Evolutionary conservation across 768 basidiomycete genomes (phyloP), one percentile per base, ranked within the genome.

Genomic region (Boletus pseudopeckii): DNA sequence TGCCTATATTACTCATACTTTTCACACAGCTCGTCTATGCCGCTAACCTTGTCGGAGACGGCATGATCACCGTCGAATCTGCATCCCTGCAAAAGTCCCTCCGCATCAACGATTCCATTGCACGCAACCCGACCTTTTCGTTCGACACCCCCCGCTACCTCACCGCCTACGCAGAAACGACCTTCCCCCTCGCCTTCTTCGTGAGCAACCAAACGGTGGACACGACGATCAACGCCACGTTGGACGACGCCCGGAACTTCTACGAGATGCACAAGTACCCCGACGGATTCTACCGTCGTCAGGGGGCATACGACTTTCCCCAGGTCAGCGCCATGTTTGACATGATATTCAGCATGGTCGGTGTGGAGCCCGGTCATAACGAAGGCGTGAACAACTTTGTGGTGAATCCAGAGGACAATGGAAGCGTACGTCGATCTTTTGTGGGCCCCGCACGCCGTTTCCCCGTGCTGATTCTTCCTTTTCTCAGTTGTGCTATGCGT

Each of bases 81-180:
- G 55, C 64, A 26, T 33, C 61, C 15, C 20, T 66, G 24, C 55
- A 65, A 33, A 65, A 63, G 34, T 30, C 44, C 3, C 50, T 46
- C 13, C 61, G 64, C 17, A 65, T 65, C 44, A 65, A 66, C 28
- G 58, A 66, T 41, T 65, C 64, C 20, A 66, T 65, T 32, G 64
- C 64, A 11, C 48, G 45, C 41, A 65, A 65, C 39, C 64, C 64
- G 0, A 61, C 61, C 0, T 65, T 65, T 44, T 56, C 45, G 44
- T 66, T 66, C 22, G 61, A 58, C 2, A 58, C 58, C 17, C 61
- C 61, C 0, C 59, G 64, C 14, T 66, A 20, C 47, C 36, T 64
- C 0, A 61, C 64, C 7, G 64, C 59, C 17, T 66, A 65, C 18
- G 56, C 64, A 1, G 64, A 65, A 48, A 54, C 59, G 2, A 65